Evolutionary conservation across 345 rosid species (phyloP).

Genomic region (Euphorbia peplus): DNA sequence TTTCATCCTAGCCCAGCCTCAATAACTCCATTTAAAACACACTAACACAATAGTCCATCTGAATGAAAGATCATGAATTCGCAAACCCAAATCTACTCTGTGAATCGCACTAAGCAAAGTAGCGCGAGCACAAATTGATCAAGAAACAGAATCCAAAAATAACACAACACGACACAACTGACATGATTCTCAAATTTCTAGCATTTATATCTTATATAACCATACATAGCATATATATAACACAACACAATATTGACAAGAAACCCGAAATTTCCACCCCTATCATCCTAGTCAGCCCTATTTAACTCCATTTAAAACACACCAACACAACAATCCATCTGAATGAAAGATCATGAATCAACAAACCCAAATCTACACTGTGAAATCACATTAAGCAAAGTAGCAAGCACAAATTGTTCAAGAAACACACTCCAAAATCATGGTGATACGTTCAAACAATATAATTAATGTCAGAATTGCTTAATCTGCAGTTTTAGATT

Average conservation of each 20-base stretch:
- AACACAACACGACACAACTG: no score
- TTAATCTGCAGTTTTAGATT: background rate
- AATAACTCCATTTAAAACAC: background rate
- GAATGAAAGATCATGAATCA: background rate
- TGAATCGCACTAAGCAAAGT: background rate
- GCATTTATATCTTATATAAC: no score
- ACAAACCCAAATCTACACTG: background rate
- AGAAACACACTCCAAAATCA: background rate
- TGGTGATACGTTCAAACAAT: background rate
- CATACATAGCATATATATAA: no score
- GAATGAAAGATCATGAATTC: background rate
- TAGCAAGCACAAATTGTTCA: background rate
- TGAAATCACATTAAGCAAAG: background rate
- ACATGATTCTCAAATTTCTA: no score
- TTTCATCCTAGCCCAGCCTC: no score
- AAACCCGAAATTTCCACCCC: no score
- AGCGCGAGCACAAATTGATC: no score
- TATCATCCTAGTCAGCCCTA: no score
- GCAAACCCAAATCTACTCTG: background rate
- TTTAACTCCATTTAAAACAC: background rate
- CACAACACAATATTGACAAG: no score
- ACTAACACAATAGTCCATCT: no score
- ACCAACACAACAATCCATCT: background rate
- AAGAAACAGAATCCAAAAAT: conserved; percentile 7
- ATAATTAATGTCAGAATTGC: background rate